A percentile compares a stretch with the other conserved stretches of the same genome.
phyloP scores from a whole-genome alignment of 202 grass and related monocot species.

The Alloteropsis angusta region DNA sequence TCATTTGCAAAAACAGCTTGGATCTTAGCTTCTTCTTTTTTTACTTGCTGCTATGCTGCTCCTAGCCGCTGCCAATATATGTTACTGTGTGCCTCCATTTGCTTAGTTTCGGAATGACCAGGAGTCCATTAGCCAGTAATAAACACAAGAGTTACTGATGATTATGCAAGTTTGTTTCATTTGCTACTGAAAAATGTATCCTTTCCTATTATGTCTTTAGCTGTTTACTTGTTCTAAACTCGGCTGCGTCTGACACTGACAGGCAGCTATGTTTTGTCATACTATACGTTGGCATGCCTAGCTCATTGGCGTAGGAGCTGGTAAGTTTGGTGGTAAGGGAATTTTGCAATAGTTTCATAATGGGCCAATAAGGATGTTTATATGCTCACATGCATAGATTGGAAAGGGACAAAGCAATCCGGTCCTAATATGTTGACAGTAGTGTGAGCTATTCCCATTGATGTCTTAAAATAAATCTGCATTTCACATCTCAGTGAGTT shows the following conservation, averaged over 20 bases:
- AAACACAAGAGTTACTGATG: neutral
- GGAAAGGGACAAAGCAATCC: neutral
- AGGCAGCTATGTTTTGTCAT: neutral
- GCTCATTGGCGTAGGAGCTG: neutral
- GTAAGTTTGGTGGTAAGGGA: neutral
- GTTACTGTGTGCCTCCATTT: neutral
- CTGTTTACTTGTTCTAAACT: neutral
- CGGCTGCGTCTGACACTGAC: neutral
- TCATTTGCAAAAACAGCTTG: neutral
- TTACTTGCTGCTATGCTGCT: neutral
- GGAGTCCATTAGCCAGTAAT: neutral
- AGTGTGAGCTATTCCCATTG: neutral
- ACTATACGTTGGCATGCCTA: neutral
- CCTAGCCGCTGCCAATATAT: neutral
- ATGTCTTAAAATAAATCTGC: too few relatives aligned
- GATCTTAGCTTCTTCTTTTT: neutral
- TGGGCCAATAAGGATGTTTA: neutral
- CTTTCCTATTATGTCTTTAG: neutral
- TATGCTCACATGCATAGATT: neutral
- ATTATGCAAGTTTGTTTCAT: neutral
- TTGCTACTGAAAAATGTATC: neutral
- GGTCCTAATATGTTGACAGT: neutral
- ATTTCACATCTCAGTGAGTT: neutral
- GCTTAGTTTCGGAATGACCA: neutral
- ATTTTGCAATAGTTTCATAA: neutral